Conservation (phyloP, 2,329 filamentous ascomycete species). For the Botryotinia convoluta region DNA sequence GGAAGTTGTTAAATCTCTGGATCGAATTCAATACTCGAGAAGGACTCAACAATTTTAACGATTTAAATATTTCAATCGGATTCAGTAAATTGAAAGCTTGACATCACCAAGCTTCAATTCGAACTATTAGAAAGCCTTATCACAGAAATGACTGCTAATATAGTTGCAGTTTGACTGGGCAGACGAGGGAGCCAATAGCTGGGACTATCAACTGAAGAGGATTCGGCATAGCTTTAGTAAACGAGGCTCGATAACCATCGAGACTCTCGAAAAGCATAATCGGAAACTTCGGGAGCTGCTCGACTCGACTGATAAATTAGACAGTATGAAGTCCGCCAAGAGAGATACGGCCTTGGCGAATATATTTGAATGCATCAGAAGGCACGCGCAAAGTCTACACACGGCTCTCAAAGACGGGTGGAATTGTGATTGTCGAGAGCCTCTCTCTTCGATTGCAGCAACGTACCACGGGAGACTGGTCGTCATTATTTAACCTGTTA, state of each 20-base stretch:
- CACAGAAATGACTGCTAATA: conserved; percentile 8
- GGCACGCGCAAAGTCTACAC: conserved; percentile 30
- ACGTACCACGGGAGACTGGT: conserved; percentile 24
- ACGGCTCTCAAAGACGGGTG: conserved; percentile 28
- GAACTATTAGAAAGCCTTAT: background rate
- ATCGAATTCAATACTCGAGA: no score
- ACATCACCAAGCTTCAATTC: no score
- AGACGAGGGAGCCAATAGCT: conserved; percentile 25
- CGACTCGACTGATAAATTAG: conserved; percentile 25
- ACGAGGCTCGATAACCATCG: conserved; percentile 24
- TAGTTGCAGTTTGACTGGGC: conserved; percentile 31
- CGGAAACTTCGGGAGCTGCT: conserved; percentile 28
- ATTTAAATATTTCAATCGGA: no score
- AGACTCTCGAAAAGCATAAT: conserved; percentile 27
- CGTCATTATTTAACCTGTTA: background rate
- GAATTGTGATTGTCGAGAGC: conserved; percentile 28
- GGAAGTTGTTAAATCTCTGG: no score
- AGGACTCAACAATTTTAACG: no score
- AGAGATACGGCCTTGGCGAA: conserved; percentile 30
- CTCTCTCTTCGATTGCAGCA: conserved; percentile 29
- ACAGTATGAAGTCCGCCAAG: conserved; percentile 23
- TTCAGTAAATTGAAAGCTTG: no score
- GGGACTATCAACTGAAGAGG: conserved; percentile 32
- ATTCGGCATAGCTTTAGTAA: conserved; percentile 32
- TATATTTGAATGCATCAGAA: conserved; percentile 30